Evolutionary conservation across 371 early-diverging fungal species (phyloP).

Genomic region (Dipsacomyces acuminosporus): DNA sequence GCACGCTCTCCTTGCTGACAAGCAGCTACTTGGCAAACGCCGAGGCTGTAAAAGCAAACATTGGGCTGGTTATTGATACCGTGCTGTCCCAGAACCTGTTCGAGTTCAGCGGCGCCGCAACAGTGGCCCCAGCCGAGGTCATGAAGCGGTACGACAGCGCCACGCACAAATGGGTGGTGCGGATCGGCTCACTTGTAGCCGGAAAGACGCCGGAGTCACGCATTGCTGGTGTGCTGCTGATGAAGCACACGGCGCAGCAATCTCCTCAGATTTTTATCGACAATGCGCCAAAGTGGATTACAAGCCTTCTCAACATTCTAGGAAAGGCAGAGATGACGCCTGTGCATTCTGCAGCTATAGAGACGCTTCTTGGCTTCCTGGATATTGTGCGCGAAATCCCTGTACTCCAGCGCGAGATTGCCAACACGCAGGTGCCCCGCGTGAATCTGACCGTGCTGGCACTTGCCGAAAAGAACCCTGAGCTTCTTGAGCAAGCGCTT

Average conservation of each 20-base stretch:
- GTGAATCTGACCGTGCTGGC: constrained; percentile 40
- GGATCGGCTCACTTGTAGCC: constrained; percentile 27
- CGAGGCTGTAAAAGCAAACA: constrained; percentile 26
- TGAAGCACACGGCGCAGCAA: constrained; percentile 41
- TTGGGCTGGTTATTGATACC: constrained; percentile 24
- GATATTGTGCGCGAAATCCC: constrained; percentile 43
- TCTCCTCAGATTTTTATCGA: constrained; percentile 28
- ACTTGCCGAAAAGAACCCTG: constrained; percentile 29
- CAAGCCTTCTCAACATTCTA: constrained; percentile 20
- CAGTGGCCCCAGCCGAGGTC: constrained; percentile 10
- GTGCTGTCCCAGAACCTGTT: constrained; percentile 39
- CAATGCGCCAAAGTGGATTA: constrained; percentile 35
- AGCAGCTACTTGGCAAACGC: constrained; percentile 37
- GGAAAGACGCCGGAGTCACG: constrained; percentile 35
- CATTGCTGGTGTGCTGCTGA: constrained; percentile 33
- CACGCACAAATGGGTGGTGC: constrained; percentile 40
- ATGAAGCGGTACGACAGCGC: constrained; percentile 29
- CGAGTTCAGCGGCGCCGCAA: background rate
- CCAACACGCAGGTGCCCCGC: constrained; percentile 33
- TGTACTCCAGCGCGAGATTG: constrained; percentile 32
- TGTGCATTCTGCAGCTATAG: constrained; percentile 16
- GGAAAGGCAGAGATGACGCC: constrained; percentile 25
- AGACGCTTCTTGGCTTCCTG: constrained; percentile 29
- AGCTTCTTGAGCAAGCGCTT: constrained; percentile 14
- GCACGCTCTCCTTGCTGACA: constrained; percentile 34